Conservation (phyloP, 1,284 basidiomycete genomes). For the Golubevia sp. region DNA sequence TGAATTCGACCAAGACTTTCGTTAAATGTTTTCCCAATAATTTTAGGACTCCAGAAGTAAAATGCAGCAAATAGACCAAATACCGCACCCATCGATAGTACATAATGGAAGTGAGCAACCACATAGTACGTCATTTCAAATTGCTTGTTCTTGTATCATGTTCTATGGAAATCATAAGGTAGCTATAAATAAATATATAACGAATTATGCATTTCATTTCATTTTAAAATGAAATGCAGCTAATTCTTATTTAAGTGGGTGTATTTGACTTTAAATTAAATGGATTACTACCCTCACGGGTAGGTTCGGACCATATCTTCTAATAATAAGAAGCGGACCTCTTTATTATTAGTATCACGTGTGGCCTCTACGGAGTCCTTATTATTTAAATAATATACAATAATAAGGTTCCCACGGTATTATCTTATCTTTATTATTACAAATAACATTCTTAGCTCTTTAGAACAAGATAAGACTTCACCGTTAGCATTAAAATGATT, state of each 20-base stretch:
- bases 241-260: no score
- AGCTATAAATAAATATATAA: conserved; percentile 5
- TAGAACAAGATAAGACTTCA: conserved; percentile 10
- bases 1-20: conserved; percentile 47
- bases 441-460: conserved; percentile 1
- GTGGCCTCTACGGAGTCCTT: conserved; percentile 19
- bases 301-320: conserved; percentile 22
- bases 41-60: conserved; percentile 56
- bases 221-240: no score
- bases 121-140: conserved; percentile 43
- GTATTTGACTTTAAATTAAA: no score
- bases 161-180: not conserved
- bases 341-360: conserved; percentile 14
- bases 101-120: conserved; percentile 51
- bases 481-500: conserved; percentile 9
- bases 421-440: conserved; percentile 7
- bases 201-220: no score
- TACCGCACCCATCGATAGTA: conserved; percentile 51
- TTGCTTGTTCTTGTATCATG: no score
- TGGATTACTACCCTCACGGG: conserved; percentile 16
- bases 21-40: conserved; percentile 51
- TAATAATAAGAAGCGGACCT: conserved; percentile 12
- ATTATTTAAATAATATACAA: no score
- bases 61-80: conserved; percentile 52
- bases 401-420: conserved; percentile 18